Conservation (phyloP, 2,329 filamentous ascomycete genomes). For the Sordariomycetes sp. region DNA sequence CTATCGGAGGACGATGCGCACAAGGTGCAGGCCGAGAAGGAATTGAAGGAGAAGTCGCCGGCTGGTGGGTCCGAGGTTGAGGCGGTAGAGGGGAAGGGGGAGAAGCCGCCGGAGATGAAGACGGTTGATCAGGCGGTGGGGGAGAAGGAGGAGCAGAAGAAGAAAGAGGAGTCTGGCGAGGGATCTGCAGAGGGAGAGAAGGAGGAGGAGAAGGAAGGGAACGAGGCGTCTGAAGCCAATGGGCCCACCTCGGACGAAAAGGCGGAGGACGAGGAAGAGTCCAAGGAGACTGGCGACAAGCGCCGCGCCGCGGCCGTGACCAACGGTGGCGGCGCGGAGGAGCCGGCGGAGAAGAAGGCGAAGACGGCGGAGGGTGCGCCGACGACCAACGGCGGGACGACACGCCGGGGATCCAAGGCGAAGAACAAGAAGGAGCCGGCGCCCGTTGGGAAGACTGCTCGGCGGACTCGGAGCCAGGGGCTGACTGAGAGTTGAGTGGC, state of each 20-base stretch:
- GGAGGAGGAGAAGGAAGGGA: neutral
- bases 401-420: slow-evolving; percentile 6
- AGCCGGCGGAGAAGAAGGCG: slow-evolving; percentile 22
- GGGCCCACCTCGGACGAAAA: slow-evolving; percentile 2
- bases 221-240: slow-evolving; percentile 1
- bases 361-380: slow-evolving; percentile 19
- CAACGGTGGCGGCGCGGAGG: slow-evolving; percentile 8
- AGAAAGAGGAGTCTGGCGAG: neutral
- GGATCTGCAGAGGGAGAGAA: neutral
- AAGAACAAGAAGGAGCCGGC: slow-evolving; percentile 22
- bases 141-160: slow-evolving; percentile 10
- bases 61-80: neutral
- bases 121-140: slow-evolving; percentile 7
- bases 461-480: slow-evolving; percentile 29
- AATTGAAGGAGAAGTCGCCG: neutral
- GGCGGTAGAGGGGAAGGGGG: neutral
- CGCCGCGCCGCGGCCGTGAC: slow-evolving; percentile 21
- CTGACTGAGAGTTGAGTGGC: slow-evolving; percentile 15
- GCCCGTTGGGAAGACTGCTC: slow-evolving; percentile 19
- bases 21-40: neutral
- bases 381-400: slow-evolving; percentile 11
- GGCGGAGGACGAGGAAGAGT: slow-evolving; percentile 9
- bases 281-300: slow-evolving; percentile 16
- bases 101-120: slow-evolving; percentile 3
- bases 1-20: slow-evolving; percentile 2